Conservation (phyloP, 176 grass and related monocot species). For the bread wheat (Triticum aestivum) region DNA sequence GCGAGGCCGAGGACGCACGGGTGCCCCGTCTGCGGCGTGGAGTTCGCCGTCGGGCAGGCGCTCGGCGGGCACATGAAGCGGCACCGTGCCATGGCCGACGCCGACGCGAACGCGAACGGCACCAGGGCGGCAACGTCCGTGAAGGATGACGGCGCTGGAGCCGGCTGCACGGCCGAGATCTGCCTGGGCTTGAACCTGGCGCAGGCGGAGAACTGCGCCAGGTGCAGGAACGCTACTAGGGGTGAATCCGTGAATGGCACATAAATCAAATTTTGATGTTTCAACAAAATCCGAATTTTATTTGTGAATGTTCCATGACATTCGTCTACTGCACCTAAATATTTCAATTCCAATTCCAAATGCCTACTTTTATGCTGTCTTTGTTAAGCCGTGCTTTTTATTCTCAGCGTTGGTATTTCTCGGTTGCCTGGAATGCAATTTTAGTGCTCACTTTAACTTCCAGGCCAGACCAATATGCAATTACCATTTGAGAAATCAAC, state of each 20-base stretch:
- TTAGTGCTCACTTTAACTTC: too few species aligned
- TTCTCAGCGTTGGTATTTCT: background rate
- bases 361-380: too few species aligned
- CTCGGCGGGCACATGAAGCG: slow-evolving; percentile 66
- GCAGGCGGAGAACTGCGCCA: slow-evolving; percentile 38
- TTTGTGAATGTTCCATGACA: too few species aligned
- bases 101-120: background rate
- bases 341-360: too few species aligned
- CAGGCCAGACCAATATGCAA: background rate
- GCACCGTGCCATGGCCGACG: slow-evolving; percentile 22
- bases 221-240: slow-evolving; percentile 10
- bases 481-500: background rate
- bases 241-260: background rate
- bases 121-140: background rate
- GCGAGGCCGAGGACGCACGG: slow-evolving; percentile 24
- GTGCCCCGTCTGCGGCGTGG: slow-evolving; percentile 43
- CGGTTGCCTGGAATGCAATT: background rate
- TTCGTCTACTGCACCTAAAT: too few species aligned
- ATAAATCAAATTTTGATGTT: background rate
- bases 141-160: background rate
- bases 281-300: too few species aligned
- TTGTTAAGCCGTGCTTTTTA: slow-evolving; percentile 1
- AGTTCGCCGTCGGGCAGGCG: slow-evolving; percentile 60
- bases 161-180: background rate
- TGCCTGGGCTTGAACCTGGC: slow-evolving; percentile 61